A percentile compares a stretch with the other conserved stretches of the same genome.
These are phyloP conservation scores for Iris pallida DNA, from an alignment of 116 monocot species.

Conservation along the genomic window DNA sequence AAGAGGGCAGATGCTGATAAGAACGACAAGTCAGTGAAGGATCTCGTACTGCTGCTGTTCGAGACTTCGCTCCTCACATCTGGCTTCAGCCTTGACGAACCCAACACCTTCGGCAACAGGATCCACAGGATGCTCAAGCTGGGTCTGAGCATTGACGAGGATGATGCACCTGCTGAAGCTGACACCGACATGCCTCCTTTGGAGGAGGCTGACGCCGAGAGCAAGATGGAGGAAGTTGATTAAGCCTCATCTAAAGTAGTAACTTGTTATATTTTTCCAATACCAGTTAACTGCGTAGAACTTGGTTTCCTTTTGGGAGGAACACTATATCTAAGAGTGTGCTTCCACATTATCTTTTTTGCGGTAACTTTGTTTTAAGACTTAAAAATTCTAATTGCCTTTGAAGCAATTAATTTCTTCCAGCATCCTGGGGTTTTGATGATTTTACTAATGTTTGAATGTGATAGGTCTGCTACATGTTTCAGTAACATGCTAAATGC, in stretches of 20 bases:
- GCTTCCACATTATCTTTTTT: too few species aligned
- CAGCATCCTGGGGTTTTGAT: too few species aligned
- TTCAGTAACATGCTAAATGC: too few species aligned
- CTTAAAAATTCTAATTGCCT: too few species aligned
- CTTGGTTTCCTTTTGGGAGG: too few species aligned
- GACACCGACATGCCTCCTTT: slow-evolving; percentile 55
- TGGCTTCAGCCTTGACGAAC: slow-evolving; percentile 54
- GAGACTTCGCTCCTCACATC: slow-evolving; percentile 47
- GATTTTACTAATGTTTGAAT: too few species aligned
- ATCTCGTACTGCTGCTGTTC: slow-evolving; percentile 41
- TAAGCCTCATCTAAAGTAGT: slow-evolving; percentile 23
- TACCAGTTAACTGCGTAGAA: too few species aligned
- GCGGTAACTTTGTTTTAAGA: too few species aligned
- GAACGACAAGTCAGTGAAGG: slow-evolving; percentile 57
- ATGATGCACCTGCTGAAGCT: slow-evolving; percentile 24
- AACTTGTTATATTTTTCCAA: too few species aligned
- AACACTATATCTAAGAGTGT: too few species aligned
- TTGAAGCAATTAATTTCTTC: too few species aligned
- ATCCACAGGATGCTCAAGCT: slow-evolving; percentile 55
- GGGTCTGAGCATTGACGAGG: slow-evolving; percentile 53
- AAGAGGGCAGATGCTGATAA: slow-evolving; percentile 49
- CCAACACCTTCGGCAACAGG: slow-evolving; percentile 55
- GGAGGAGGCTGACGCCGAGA: slow-evolving; percentile 42
- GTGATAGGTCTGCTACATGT: too few species aligned
- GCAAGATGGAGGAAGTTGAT: slow-evolving; percentile 67